These are phyloP conservation scores for Berkeleyomyces rouxiae DNA, from an alignment of 2,329 filamentous ascomycete species.

Conservation along the genomic window DNA sequence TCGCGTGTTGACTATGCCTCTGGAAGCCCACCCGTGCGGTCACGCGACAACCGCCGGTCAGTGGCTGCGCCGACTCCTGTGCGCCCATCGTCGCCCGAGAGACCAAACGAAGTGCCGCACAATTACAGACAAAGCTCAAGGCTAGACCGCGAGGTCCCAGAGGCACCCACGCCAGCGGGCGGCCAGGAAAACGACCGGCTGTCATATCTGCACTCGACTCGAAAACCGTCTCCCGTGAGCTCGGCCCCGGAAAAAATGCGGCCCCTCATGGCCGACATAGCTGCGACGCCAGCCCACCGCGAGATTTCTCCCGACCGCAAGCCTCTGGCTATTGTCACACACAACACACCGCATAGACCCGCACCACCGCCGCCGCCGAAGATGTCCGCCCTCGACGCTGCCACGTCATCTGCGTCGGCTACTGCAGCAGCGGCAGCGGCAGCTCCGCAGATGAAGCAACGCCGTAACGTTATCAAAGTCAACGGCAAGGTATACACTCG, in stretches of 20 bases:
- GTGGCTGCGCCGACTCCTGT: constrained; percentile 23
- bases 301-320: constrained; percentile 38
- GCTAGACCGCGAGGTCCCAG: neutral
- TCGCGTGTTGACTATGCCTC: constrained; percentile 31
- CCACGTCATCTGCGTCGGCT: constrained; percentile 42
- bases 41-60: constrained; percentile 21
- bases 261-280: constrained; percentile 1
- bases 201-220: constrained; percentile 38
- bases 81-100: constrained; percentile 31
- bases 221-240: constrained; percentile 6
- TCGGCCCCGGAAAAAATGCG: constrained; percentile 5
- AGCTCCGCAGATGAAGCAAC: constrained; percentile 44
- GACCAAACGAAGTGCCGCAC: neutral
- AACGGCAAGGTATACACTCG: constrained; percentile 86
- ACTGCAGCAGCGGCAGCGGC: neutral
- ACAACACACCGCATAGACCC: constrained; percentile 59
- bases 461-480: constrained; percentile 67
- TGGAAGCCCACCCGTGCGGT: constrained; percentile 38
- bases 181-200: constrained; percentile 79
- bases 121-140: constrained; percentile 15
- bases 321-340: constrained; percentile 35
- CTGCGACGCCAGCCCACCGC: constrained; percentile 2
- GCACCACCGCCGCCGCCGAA: constrained; percentile 78
- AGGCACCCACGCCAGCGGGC: constrained; percentile 28
- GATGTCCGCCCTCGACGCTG: constrained; percentile 90